Conservation (phyloP, 345 rosid genomes). For the Anastatica hierochuntica region DNA sequence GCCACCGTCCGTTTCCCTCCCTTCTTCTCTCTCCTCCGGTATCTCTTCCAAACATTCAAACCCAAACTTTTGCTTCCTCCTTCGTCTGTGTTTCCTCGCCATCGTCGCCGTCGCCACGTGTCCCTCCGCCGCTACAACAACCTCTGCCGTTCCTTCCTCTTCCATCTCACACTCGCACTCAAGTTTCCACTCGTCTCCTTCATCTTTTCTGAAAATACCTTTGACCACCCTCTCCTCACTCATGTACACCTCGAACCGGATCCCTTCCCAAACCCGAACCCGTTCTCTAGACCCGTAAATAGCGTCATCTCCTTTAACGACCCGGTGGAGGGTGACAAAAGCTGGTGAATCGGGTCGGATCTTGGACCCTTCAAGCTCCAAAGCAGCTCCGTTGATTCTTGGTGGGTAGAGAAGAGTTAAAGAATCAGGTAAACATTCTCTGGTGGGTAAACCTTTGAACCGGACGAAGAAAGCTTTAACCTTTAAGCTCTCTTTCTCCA, state of each 20-base stretch:
- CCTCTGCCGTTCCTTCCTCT: conserved; percentile 22
- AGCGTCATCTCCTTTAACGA: conserved; percentile 30
- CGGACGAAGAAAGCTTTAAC: conserved; percentile 54
- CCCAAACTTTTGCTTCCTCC: conserved; percentile 20
- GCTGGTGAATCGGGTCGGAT: conserved; percentile 53
- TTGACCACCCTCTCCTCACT: conserved; percentile 50
- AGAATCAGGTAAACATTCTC: conserved; percentile 33
- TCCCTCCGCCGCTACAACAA: conserved; percentile 60
- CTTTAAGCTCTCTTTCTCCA: conserved; percentile 23
- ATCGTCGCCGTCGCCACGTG: conserved; percentile 28
- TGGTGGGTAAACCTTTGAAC: conserved; percentile 27
- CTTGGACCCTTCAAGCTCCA: conserved; percentile 46
- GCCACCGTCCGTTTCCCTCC: conserved; percentile 27
- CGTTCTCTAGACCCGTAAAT: conserved; percentile 54
- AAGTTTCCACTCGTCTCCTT: conserved; percentile 39
- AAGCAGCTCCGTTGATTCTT: conserved; percentile 40
- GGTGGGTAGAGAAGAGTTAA: conserved; percentile 69
- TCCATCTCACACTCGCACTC: conserved; percentile 52
- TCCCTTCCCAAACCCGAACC: conserved; percentile 46
- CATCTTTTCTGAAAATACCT: conserved; percentile 48
- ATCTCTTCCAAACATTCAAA: conserved; percentile 51
- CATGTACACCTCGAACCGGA: conserved; percentile 60
- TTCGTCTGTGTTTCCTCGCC: conserved; percentile 36
- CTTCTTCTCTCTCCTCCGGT: conserved; percentile 56
- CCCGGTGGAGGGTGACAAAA: conserved; percentile 53